Base-by-base conservation (phyloP, 1,139 yeast species). In the Pichia sp. region DNA sequence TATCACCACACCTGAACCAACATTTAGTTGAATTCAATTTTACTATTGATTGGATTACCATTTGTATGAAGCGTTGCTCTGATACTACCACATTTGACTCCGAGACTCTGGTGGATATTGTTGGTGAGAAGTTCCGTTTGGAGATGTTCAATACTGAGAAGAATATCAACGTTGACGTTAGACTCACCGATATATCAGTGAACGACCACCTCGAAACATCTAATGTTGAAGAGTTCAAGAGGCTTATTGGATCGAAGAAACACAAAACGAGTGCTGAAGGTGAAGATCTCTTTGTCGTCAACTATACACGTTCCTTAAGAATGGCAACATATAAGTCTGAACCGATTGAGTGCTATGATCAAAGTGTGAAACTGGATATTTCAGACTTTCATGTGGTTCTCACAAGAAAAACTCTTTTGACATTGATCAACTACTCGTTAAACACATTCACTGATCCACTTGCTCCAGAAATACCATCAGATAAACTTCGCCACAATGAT, bases 381-480 rank as follows among this genome's bases (percentile, higher is more conserved):
- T 88, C 96, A 0, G 86, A 94, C 9, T 72, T 93, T 39, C 77
- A 78, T 45, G 69, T 85, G 34, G 81, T 84, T 3, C 62, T 88
- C 10, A 76, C 94, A 0, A 76, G 96, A 34, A 81, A 76, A 50
- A 82, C 95, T 1, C 62, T 84, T 19, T 66, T 91, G 46, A 81
- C 94, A 4, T 62, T 91, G 13, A 62, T 91, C 46, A 93, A 87
- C 56, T 93, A 81, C 55, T 66, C 82, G 3, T 66, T 88, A 52
- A 84, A 88, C 32, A 91, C 97, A 0, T 91, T 91, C 54, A 82
- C 96, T 0, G 83, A 79, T 56, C 88, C 87, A 0, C 67, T 75
- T 45, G 85, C 88, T 0, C 74, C 72, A 13, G 78, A 73, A 21
- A 62, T 75, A 1, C 81, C 85, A 1, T 78, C 85, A 0, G 86